Conservation (phyloP, 257 asterid genomes). For the Solanum etuberosum region DNA sequence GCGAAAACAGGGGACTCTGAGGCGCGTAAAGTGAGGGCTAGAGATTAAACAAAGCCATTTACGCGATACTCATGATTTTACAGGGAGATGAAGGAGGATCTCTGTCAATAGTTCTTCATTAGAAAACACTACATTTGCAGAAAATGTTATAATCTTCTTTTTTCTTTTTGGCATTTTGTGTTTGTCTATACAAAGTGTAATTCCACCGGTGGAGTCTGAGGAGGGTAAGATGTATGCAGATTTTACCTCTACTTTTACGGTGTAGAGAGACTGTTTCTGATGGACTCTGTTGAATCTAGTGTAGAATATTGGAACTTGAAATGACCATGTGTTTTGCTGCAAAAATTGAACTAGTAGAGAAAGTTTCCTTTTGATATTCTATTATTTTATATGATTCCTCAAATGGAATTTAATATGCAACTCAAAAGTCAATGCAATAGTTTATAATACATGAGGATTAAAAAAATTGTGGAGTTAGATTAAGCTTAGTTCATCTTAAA, state of each 20-base stretch:
- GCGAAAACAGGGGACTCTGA: neutral
- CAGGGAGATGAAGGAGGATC: neutral
- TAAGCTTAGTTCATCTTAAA: neutral
- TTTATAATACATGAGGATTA: neutral
- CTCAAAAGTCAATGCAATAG: neutral
- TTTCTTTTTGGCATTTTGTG: neutral
- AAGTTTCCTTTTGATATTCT: neutral
- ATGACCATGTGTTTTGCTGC: neutral
- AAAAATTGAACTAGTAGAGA: neutral
- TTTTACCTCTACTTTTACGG: neutral
- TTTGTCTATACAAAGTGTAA: accelerated
- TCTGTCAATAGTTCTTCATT: neutral
- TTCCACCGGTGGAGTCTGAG: neutral
- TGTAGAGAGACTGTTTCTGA: neutral
- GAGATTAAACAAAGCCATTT: neutral
- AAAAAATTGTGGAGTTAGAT: neutral
- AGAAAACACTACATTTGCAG: neutral
- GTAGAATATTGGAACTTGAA: neutral
- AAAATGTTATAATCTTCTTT: neutral
- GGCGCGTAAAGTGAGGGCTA: neutral
- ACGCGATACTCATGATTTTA: neutral
- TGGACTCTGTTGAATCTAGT: neutral
- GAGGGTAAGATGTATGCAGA: neutral
- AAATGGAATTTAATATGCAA: neutral
- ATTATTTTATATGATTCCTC: neutral